Evolutionary conservation across 768 basidiomycete species (phyloP).

Genomic region (Lentinula guzmanii): DNA sequence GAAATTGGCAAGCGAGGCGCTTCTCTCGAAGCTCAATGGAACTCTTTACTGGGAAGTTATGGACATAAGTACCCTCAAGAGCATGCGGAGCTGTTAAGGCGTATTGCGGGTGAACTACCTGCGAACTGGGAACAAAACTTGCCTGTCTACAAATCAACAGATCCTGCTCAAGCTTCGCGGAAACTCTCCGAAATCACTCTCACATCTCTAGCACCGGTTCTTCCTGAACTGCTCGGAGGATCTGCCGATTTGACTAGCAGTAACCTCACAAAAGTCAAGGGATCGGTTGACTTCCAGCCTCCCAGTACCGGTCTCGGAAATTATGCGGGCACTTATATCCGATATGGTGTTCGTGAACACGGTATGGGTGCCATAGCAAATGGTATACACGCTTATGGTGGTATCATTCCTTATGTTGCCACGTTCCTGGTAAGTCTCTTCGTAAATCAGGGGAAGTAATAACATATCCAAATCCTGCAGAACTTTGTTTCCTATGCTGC

Average conservation of each 20-base stretch:
- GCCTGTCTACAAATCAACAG: conserved; percentile 78
- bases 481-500: conserved; percentile 94
- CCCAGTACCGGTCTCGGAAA: conserved; percentile 78
- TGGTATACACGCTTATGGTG: conserved; percentile 85
- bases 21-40: conserved; percentile 70
- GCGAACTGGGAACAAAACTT: conserved; percentile 81
- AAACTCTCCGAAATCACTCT: conserved; percentile 91
- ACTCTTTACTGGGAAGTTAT: conserved; percentile 60
- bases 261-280: conserved; percentile 86
- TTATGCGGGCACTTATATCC: conserved; percentile 86
- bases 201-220: conserved; percentile 60
- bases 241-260: conserved; percentile 91
- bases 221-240: conserved; percentile 87
- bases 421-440: conserved; percentile 69
- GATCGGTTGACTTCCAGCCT: conserved; percentile 86
- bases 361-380: conserved; percentile 96
- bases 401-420: conserved; percentile 83
- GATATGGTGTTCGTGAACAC: conserved; percentile 97
- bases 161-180: conserved; percentile 84
- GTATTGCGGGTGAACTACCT: conserved; percentile 79
- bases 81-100: conserved; percentile 79
- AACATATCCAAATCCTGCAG: conserved; percentile 23
- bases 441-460: neutral
- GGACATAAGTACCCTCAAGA: conserved; percentile 75
- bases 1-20: conserved; percentile 69